A percentile compares a stretch with the other conserved stretches of the same genome.
Evolutionary conservation across 805 yeast species (phyloP).

Genomic region (Torulaspora microellipsoides): DNA sequence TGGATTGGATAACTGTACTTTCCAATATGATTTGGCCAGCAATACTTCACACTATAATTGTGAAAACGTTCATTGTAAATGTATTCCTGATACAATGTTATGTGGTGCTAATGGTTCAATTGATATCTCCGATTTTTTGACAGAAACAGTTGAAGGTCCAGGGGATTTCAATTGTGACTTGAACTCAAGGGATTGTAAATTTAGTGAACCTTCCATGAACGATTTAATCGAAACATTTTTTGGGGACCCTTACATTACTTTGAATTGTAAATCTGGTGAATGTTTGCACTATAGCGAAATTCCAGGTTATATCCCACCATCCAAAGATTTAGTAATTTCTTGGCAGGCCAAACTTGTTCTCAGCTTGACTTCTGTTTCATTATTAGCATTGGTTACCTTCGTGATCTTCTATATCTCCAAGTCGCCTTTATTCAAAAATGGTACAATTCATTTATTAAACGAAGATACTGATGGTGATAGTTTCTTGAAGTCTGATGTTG

Average conservation of each 20-base stretch:
- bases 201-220: slow-evolving; percentile 95
- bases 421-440: slow-evolving; percentile 54
- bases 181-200: slow-evolving; percentile 55
- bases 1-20: slow-evolving; percentile 69
- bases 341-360: slow-evolving; percentile 42
- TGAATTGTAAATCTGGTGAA: slow-evolving; percentile 81
- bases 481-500: slow-evolving; percentile 49
- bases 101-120: slow-evolving; percentile 95
- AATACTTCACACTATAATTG: slow-evolving; percentile 78
- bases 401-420: slow-evolving; percentile 46
- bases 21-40: slow-evolving; percentile 52
- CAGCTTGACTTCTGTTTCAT: slow-evolving; percentile 38
- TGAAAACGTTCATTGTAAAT: slow-evolving; percentile 72
- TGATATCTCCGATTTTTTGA: slow-evolving; percentile 87
- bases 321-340: slow-evolving; percentile 29
- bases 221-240: slow-evolving; percentile 83
- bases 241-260: slow-evolving; percentile 88
- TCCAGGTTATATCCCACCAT: slow-evolving; percentile 80
- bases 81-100: slow-evolving; percentile 87
- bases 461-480: slow-evolving; percentile 30
- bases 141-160: slow-evolving; percentile 88
- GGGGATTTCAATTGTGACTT: slow-evolving; percentile 86
- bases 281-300: slow-evolving; percentile 89
- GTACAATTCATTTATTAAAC: slow-evolving; percentile 25
- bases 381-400: slow-evolving; percentile 29